phyloP scores from a whole-genome alignment of 1,139 yeast genomes.

The Candida tetrigidarum region DNA sequence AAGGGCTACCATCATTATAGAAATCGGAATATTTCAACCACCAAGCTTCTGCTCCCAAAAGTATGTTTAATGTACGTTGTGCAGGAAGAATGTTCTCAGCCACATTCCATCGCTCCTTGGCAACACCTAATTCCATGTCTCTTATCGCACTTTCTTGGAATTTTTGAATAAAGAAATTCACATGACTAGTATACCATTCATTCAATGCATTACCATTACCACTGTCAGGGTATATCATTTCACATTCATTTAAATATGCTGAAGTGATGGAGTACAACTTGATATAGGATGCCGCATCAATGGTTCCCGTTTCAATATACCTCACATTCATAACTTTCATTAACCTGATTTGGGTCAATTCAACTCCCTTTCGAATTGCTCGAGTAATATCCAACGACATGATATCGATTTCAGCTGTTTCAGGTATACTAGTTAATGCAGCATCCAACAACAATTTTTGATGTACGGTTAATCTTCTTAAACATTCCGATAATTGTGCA shows the following conservation, averaged over 20 bases:
- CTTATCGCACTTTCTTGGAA: constrained; percentile 58
- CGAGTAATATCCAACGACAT: constrained; percentile 68
- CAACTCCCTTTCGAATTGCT: constrained; percentile 67
- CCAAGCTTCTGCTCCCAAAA: constrained; percentile 46
- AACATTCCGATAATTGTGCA: constrained; percentile 68
- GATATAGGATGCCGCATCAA: constrained; percentile 60
- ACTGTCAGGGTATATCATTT: constrained; percentile 76
- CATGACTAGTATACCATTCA: constrained; percentile 69
- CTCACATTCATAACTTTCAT: constrained; percentile 81
- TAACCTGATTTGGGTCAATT: constrained; percentile 74
- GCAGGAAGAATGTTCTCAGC: constrained; percentile 36
- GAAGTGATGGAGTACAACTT: constrained; percentile 69
- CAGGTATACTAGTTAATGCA: constrained; percentile 59
- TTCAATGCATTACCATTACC: constrained; percentile 55
- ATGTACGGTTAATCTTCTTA: constrained; percentile 74
- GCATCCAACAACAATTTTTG: constrained; percentile 79
- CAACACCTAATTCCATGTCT: constrained; percentile 53
- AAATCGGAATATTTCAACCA: constrained; percentile 54
- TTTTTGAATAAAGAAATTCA: constrained; percentile 60
- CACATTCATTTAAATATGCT: constrained; percentile 82
- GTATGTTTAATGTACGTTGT: constrained; percentile 59
- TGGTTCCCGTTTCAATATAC: constrained; percentile 66
- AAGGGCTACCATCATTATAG: constrained; percentile 17
- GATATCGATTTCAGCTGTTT: constrained; percentile 37
- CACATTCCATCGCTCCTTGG: constrained; percentile 83